Evolutionary conservation across 148 eudicot genomes (phyloP).

Genomic region (Bassia scoparia): DNA sequence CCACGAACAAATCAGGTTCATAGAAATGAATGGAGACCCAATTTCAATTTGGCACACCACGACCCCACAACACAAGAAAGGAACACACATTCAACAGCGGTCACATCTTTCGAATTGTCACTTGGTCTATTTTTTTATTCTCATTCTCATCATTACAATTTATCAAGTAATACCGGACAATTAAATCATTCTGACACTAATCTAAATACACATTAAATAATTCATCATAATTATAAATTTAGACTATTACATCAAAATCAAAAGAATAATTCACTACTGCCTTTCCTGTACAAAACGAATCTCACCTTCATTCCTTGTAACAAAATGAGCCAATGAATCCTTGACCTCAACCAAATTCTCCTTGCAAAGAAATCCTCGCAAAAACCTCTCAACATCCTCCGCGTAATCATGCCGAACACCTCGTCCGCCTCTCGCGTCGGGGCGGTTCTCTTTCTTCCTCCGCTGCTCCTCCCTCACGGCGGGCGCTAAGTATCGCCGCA

Average conservation of each 20-base stretch:
- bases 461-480: conserved; percentile 65
- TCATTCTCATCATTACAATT: no score
- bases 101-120: no score
- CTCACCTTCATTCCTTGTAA: conserved; percentile 21
- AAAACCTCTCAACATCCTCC: conserved; percentile 62
- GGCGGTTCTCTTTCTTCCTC: conserved; percentile 1
- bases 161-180: no score
- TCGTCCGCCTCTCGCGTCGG: conserved; percentile 30
- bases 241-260: not conserved
- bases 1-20: no score
- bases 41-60: no score
- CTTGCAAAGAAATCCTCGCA: conserved; percentile 71
- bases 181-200: no score
- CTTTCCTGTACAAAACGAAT: conserved; percentile 35
- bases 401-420: conserved; percentile 73
- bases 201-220: no score
- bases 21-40: no score
- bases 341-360: conserved; percentile 65
- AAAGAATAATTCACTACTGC: not conserved
- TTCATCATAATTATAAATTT: no score
- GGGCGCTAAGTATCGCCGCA: conserved; percentile 67
- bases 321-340: conserved; percentile 69
- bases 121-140: no score
- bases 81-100: no score
- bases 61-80: no score